Evolutionary conservation across 306 rosid species (phyloP).

Genomic region (Quercus parvula): DNA sequence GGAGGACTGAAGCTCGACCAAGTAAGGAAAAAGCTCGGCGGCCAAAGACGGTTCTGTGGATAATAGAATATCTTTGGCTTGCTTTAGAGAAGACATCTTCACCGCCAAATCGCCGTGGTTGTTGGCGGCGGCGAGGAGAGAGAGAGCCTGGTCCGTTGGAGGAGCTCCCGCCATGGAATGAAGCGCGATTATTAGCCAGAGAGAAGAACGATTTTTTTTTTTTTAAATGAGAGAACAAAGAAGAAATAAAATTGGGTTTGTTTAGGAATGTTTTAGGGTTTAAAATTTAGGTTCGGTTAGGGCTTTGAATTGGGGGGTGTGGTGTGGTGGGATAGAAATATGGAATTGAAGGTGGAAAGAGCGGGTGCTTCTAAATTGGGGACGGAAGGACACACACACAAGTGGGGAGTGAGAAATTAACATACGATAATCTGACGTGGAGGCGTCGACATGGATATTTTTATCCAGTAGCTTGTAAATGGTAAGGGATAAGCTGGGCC

Average conservation of each 20-base stretch:
- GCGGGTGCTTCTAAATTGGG: not conserved
- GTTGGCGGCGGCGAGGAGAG: slow-evolving; percentile 88
- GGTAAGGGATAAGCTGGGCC: no score
- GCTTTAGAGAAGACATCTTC: slow-evolving; percentile 70
- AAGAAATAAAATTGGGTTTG: not conserved
- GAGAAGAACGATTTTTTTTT: slow-evolving; percentile 34
- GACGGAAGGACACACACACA: no score
- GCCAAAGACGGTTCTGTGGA: slow-evolving; percentile 69
- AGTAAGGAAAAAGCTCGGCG: slow-evolving; percentile 73
- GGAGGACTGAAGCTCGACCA: slow-evolving; percentile 84
- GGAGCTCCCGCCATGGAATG: slow-evolving; percentile 57
- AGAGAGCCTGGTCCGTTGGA: slow-evolving; percentile 66
- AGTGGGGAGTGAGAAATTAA: not conserved
- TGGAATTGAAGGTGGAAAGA: slow-evolving; percentile 23
- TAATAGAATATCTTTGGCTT: slow-evolving; percentile 65
- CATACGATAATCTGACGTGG: not conserved
- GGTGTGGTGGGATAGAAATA: not conserved
- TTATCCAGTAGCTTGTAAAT: no score
- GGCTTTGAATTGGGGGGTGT: not conserved
- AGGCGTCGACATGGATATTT: not conserved
- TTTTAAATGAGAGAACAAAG: not conserved
- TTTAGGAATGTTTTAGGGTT: no score
- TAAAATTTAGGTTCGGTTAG: no score
- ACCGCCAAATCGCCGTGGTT: slow-evolving; percentile 92
- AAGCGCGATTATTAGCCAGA: not conserved